Evolutionary conservation across 1,284 basidiomycete genomes (phyloP).

Genomic region (Xerocomus minutiporus): DNA sequence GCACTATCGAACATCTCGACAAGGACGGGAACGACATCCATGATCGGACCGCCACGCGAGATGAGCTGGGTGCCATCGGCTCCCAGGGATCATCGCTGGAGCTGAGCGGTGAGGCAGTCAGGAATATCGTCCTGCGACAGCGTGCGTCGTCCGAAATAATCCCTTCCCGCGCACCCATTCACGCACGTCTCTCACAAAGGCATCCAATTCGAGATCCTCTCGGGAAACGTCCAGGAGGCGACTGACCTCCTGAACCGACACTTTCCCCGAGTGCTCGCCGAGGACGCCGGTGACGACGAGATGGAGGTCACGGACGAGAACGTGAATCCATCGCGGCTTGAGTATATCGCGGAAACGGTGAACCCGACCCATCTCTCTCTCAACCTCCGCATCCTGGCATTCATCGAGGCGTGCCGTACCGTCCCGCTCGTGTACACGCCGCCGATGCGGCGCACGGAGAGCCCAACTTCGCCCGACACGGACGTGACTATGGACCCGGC

Average conservation of each 20-base stretch:
- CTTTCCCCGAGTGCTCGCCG: conserved; percentile 64
- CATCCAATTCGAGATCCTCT: conserved; percentile 60
- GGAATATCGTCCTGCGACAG: conserved; percentile 50
- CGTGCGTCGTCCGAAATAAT: conserved; percentile 39
- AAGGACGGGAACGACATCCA: conserved; percentile 63
- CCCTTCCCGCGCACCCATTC: conserved; percentile 1
- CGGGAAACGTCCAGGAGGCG: conserved; percentile 67
- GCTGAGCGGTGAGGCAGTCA: conserved; percentile 42
- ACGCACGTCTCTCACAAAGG: conserved; percentile 40
- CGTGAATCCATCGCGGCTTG: conserved; percentile 28
- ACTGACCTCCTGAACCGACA: conserved; percentile 58
- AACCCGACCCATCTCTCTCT: conserved; percentile 71
- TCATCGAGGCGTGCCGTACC: conserved; percentile 78
- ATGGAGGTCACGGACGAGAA: conserved; percentile 27
- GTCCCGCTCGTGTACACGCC: conserved; percentile 49
- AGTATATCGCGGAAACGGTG: conserved; percentile 55
- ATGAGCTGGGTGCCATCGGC: background rate
- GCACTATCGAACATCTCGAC: conserved; percentile 54
- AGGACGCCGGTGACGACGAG: conserved; percentile 14
- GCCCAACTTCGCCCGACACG: conserved; percentile 6
- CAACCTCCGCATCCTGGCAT: conserved; percentile 79
- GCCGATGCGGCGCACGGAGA: background rate
- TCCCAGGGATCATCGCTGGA: conserved; percentile 27
- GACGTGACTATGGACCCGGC: conserved; percentile 4
- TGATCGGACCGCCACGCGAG: conserved; percentile 16